Percentiles rank a stretch among this genome's conserved stretches.
These are phyloP conservation scores for Trichoderma oligosporum DNA, from an alignment of 2,329 filamentous ascomycete genomes.

Conservation along the genomic window DNA sequence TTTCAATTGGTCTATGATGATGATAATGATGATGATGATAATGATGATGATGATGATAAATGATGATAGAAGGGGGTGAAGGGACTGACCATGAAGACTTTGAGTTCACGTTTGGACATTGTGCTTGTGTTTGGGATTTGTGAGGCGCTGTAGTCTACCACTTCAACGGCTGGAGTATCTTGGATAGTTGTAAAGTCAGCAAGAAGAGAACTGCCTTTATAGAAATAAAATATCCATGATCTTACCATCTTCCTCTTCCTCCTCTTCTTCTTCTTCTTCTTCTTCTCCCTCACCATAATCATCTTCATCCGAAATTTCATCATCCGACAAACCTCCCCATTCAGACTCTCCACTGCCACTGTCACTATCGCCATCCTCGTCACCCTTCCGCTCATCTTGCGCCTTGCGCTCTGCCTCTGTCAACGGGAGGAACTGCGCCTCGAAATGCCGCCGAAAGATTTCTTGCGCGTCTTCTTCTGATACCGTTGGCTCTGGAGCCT, in stretches of 20 bases:
- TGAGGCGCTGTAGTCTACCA: slow-evolving; percentile 56
- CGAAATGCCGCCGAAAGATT: slow-evolving; percentile 80
- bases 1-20: too few species aligned
- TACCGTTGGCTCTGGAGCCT: slow-evolving; percentile 33
- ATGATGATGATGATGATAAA: too few species aligned
- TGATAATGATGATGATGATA: too few species aligned
- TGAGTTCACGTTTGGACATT: slow-evolving; percentile 66
- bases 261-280: slow-evolving; percentile 22
- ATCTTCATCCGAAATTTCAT: slow-evolving; percentile 26
- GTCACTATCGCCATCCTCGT: slow-evolving; percentile 37
- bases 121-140: slow-evolving; percentile 36
- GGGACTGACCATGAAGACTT: slow-evolving; percentile 67
- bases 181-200: slow-evolving; percentile 12
- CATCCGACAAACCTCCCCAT: slow-evolving; percentile 31
- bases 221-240: not conserved
- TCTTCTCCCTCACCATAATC: slow-evolving; percentile 20
- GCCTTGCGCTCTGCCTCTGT: slow-evolving; percentile 33
- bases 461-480: slow-evolving; percentile 60
- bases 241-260: not conserved
- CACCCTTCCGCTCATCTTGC: slow-evolving; percentile 31
- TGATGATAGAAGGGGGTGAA: too few species aligned
- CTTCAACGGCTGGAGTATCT: slow-evolving; percentile 45
- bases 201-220: not conserved
- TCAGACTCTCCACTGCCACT: slow-evolving; percentile 26
- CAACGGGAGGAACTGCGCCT: slow-evolving; percentile 79